Evolutionary conservation across 2,329 filamentous ascomycete species (phyloP).

Genomic region (Fonsecaea nubica): DNA sequence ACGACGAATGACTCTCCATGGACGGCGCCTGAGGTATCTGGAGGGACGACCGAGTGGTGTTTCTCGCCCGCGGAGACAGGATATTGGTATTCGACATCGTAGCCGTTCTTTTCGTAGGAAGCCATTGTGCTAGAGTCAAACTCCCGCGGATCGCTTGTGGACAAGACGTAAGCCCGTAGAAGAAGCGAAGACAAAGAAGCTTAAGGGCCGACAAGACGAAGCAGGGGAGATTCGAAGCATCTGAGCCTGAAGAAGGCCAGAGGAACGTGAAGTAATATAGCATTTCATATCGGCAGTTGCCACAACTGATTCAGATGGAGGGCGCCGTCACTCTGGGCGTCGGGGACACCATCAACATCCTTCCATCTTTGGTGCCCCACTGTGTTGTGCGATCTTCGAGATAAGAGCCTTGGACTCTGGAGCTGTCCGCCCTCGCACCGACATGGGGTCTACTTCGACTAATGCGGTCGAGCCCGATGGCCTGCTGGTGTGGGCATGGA

Average conservation of each 20-base stretch:
- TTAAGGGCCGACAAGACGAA: background rate
- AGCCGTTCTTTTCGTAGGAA: constrained; percentile 32
- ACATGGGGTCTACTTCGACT: background rate
- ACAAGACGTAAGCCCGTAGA: background rate
- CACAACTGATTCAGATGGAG: background rate
- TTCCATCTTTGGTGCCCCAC: constrained; percentile 1
- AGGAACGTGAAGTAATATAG: constrained; percentile 17
- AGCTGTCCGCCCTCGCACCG: background rate
- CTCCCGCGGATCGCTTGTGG: background rate
- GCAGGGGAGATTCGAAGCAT: background rate
- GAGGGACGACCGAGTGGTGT: constrained; percentile 36
- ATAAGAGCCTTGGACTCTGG: constrained; percentile 14
- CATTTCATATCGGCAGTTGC: background rate
- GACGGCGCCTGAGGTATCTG: constrained; percentile 57
- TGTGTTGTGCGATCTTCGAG: constrained; percentile 6
- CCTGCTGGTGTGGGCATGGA: background rate
- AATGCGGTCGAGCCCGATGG: constrained; percentile 2
- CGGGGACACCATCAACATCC: background rate
- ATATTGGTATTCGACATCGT: constrained; percentile 34
- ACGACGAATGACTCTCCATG: constrained; percentile 65
- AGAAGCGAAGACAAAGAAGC: background rate
- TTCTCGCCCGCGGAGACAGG: constrained; percentile 28
- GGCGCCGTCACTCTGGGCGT: constrained; percentile 8
- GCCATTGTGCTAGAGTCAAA: constrained; percentile 13
- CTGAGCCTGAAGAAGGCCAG: background rate